Evolutionary conservation across 306 rosid species (phyloP), one percentile per base, ranked within the genome.

Genomic region (Echinosophora koreensis): DNA sequence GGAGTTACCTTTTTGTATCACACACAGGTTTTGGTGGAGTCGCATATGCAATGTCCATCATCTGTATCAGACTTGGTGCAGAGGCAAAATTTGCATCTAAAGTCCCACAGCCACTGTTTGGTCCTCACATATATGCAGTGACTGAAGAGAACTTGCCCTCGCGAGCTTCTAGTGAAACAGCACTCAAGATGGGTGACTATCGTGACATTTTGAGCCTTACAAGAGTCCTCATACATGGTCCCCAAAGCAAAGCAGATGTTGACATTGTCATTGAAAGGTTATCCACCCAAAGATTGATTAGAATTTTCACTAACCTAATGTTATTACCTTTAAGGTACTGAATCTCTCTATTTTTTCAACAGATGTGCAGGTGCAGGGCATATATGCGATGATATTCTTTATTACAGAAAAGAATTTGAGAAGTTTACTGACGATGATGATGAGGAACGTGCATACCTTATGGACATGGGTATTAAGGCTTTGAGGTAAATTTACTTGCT

Each of bases 21-120:
- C 98, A 93, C 90, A 93, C 98, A 5, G 95, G 98, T 50, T 93
- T 91, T 84, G 98, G 98, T 77, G 98, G 97, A 86, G 95, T 88
- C 17, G 85, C 95, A 63, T 93, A 90, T 82, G 95, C 98, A 32
- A 93, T 91, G 97, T 92, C 97, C 39, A 86, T 93, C 35, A 80
- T 84, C 71, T 93, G 98, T 83, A 78, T 83, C 64, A 93, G 90
- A 81, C 84, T 88, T 44, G 83, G 83, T 41, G 91, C 88, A 62
- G 89, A 88, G 62, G 84, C 76, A 65, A 84, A 64, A 63, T 84
- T 82, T 66, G 73, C 80, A 71, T 79, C 88, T 38, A 82, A 84
- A 67, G 82, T 84, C 73, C 86, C 80, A 16, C 82, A 73, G 79
- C 72, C 86, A 52, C 61, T 84, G 79, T 76, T 61, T 77, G 69